Conservation (phyloP, 1,139 yeast genomes). For the Debaryomycetaceae sp. region DNA sequence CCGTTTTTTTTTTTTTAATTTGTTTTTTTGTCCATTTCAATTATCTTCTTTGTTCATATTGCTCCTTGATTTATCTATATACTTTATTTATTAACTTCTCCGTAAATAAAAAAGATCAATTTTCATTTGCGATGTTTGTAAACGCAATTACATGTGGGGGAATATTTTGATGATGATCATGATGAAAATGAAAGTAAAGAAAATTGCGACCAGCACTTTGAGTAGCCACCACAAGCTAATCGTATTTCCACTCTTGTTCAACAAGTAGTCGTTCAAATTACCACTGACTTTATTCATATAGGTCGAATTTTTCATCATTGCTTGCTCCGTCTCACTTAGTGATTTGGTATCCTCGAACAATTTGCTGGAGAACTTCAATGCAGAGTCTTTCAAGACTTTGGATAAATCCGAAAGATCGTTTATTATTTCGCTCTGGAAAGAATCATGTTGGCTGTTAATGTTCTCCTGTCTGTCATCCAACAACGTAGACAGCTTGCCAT, state of each 20-base stretch:
- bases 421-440: conserved; percentile 40
- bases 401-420: conserved; percentile 39
- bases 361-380: conserved; percentile 31
- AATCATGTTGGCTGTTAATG: conserved; percentile 33
- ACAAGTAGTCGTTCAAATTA: conserved; percentile 34
- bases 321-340: conserved; percentile 37
- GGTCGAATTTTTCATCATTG: conserved; percentile 32
- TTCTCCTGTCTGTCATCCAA: conserved; percentile 7
- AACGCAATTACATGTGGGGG: conserved; percentile 21
- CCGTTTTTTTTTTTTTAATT: background rate
- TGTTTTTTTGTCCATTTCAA: background rate
- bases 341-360: conserved; percentile 35
- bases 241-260: conserved; percentile 38
- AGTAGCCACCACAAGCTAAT: conserved; percentile 34
- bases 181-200: conserved; percentile 27
- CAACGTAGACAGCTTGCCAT: conserved; percentile 13
- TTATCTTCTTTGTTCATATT: background rate
- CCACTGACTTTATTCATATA: conserved; percentile 37
- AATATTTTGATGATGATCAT: conserved; percentile 23
- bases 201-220: conserved; percentile 24
- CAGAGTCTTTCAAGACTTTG: conserved; percentile 33
- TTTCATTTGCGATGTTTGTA: too few species aligned
- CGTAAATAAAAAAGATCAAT: background rate
- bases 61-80: background rate
- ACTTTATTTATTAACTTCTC: background rate